phyloP scores from a whole-genome alignment of 345 rosid genomes.

The Syzygium oleosum region DNA sequence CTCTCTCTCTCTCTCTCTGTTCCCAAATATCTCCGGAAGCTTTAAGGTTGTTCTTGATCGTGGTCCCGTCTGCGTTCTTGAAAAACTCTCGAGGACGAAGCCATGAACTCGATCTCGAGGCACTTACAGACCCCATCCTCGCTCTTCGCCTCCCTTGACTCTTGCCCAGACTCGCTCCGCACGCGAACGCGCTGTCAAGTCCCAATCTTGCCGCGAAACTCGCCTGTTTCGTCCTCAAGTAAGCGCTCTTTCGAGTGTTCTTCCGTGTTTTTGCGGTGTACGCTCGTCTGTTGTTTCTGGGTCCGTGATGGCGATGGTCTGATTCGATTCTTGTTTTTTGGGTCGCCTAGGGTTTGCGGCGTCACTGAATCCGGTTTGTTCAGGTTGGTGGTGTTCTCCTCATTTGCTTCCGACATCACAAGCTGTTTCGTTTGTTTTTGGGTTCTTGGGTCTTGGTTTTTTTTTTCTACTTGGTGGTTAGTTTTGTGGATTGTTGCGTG shows the following conservation, averaged over 20 bases:
- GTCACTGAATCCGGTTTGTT: constrained; percentile 12
- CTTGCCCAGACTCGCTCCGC: not conserved
- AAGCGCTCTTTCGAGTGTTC: not conserved
- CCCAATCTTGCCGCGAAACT: not conserved
- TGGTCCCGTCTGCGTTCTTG: not conserved
- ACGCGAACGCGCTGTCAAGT: not conserved
- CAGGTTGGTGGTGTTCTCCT: constrained; percentile 15
- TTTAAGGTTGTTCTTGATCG: not conserved
- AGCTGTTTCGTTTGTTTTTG: not conserved
- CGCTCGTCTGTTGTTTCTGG: not conserved
- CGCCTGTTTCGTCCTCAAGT: not conserved
- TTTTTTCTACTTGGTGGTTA: not conserved
- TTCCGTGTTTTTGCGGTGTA: not conserved
- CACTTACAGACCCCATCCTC: not conserved
- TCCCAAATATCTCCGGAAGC: not conserved
- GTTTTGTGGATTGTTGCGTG: not conserved
- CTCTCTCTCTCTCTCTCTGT: not conserved
- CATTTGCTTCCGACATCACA: not conserved
- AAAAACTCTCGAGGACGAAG: not conserved
- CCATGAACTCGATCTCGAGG: not conserved
- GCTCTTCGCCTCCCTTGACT: not conserved
- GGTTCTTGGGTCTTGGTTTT: not conserved
- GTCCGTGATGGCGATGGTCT: not conserved
- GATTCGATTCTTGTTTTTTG: not conserved
- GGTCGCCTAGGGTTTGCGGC: constrained; percentile 6